These are phyloP conservation scores for Pseudonitzschia multistriata DNA, from an alignment of 108 stramenopile species.

Conservation along the genomic window DNA sequence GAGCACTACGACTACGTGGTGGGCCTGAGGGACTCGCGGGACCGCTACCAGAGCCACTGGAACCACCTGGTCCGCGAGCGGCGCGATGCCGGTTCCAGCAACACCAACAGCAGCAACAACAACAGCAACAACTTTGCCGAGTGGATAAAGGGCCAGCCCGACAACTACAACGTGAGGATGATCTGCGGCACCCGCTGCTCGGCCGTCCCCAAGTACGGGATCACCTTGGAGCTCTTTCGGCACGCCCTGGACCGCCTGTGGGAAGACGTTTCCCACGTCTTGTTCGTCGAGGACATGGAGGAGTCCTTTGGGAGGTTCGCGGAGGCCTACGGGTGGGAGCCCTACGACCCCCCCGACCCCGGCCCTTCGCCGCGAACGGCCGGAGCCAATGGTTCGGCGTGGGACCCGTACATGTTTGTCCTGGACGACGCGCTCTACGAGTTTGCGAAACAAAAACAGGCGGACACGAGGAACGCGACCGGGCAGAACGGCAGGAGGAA, in stretches of 20 bases:
- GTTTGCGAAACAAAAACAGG: constrained; percentile 27
- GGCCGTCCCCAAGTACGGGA: constrained; percentile 31
- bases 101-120: background rate
- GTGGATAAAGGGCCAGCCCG: constrained; percentile 41
- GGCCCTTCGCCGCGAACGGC: background rate
- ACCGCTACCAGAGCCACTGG: constrained; percentile 41
- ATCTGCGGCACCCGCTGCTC: constrained; percentile 35
- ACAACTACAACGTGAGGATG: constrained; percentile 42
- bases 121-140: background rate
- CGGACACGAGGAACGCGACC: background rate
- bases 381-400: background rate
- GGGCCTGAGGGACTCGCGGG: constrained; percentile 23
- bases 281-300: constrained; percentile 42
- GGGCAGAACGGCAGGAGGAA: background rate
- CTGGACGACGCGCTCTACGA: constrained; percentile 46
- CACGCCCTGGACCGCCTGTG: constrained; percentile 31
- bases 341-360: background rate
- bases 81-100: background rate
- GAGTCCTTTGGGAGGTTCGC: constrained; percentile 22
- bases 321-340: constrained; percentile 19
- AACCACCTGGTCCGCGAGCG: constrained; percentile 19
- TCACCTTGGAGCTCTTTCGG: constrained; percentile 26
- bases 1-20: constrained; percentile 35
- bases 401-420: constrained; percentile 33
- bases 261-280: constrained; percentile 19